A percentile compares a stretch with the other conserved stretches of the same genome.
Evolutionary conservation across 106 monocot species (phyloP).

Genomic region (Amphibolis antarctica): DNA sequence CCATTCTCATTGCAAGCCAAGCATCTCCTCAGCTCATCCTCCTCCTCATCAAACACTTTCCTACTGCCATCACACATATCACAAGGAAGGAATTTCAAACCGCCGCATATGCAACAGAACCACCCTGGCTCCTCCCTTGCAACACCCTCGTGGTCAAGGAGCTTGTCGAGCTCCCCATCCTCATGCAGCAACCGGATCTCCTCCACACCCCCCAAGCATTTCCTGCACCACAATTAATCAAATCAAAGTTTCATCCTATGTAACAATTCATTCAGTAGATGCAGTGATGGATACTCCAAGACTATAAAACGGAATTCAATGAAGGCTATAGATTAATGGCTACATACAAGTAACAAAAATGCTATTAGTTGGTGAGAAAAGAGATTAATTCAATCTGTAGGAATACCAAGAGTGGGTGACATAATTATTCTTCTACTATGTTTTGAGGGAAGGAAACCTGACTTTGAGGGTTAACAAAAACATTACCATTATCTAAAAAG

Average conservation of each 20-base stretch:
- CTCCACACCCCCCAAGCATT: slow-evolving; percentile 33
- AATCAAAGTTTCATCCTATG: not conserved
- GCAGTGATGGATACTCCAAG: not conserved
- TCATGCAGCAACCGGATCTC: slow-evolving; percentile 48
- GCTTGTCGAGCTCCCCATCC: slow-evolving; percentile 27
- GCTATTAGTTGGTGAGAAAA: too few species aligned
- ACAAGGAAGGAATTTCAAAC: slow-evolving; percentile 58
- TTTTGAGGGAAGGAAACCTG: too few species aligned
- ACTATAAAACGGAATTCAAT: not conserved
- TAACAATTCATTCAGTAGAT: not conserved
- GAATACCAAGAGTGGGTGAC: too few species aligned
- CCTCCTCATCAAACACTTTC: slow-evolving; percentile 48
- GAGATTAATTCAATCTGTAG: too few species aligned
- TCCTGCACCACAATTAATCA: not conserved
- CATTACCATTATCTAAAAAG: too few species aligned
- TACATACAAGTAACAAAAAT: too few species aligned
- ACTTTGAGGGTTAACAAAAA: too few species aligned
- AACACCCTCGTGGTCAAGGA: slow-evolving; percentile 29
- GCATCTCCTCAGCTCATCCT: slow-evolving; percentile 34
- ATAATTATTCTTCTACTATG: too few species aligned
- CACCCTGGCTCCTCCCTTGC: slow-evolving; percentile 20
- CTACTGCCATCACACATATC: slow-evolving; percentile 44
- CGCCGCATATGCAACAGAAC: slow-evolving; percentile 50
- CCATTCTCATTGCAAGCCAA: slow-evolving; percentile 75
- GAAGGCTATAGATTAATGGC: too few species aligned